Evolutionary conservation across 2,329 filamentous ascomycete species (phyloP), one percentile per base, ranked within the genome.

Genomic region (Magnaporthales sp.): DNA sequence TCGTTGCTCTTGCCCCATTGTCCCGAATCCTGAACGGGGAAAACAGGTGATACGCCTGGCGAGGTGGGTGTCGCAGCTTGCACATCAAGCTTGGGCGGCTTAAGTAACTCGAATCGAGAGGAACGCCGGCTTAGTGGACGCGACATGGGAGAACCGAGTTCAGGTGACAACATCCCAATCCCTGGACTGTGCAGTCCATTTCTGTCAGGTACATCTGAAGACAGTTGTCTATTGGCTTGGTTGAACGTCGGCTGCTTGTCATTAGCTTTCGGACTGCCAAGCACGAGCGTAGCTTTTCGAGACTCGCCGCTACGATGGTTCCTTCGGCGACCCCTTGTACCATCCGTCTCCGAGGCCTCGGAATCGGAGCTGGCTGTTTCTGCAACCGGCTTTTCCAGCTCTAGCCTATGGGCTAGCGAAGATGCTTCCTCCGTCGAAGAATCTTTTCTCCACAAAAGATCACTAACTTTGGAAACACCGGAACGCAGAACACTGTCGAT

Each of bases 401-500:
- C 56, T 60, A 24, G 19, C 24, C 11, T 27, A 5, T 29, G 24
- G 11, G 56, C 9, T 9, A 5, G 22, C 24, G 8, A 22, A 15
- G 56, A 29, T 11, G 24, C 32, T 26, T 64, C 29, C 11, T 11
- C 11, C 56, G 30, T 15, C 8, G 56, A 66, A 4, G 73, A 73
- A 6, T 86, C 84, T 68, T 81, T 85, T 70, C 80, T 83, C 83
- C 85, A 86, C 26, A 87, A 70, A 65, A 87, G 77, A 64, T 86
- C 85, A 31, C 84, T 81, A 15, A 87, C 75, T 70, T 82, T 86
- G 29, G 83, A 85, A 6, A 87, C 83, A 27, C 85, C 78, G 7
- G 80, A 85, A 29, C 84, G 83, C 61, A 96, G 85, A 31, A 92
- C 83, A 31, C 86, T 90, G 68, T 92, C 91, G 69, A 94, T 87